Evolutionary conservation across 352 stramenopile species (phyloP), one percentile per base, ranked within the genome.

Genomic region (Halophytophthora polymorphica): DNA sequence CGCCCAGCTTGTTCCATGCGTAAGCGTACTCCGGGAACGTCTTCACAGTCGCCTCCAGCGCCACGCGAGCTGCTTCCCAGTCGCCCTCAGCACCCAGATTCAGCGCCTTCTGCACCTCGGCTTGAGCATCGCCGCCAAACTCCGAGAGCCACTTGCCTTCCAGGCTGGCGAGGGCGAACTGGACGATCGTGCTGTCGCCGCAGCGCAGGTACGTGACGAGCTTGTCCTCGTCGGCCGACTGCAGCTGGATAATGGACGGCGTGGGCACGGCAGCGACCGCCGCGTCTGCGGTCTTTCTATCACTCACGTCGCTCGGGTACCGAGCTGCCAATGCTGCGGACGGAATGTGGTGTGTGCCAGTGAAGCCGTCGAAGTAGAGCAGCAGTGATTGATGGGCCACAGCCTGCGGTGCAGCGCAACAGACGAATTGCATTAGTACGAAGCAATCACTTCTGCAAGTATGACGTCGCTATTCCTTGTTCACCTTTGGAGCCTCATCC

Each of bases 341-440:
- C 11, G 76, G 69, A n/a, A 83, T 44, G 44, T 94, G 74, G 10
- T 73, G 70, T 1, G 71, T 77, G 43, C 71, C 49, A 23, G 69
- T 61, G 46, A 89, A 94, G 2, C 77, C 69, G 50, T 94, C 83
- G 51, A 94, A 94, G 51, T 86, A 86, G 19, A 92, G 57, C 13
- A 93, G 64, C 1, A 90, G 50, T 2, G 65, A 81, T 12, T 77
- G 75, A 39, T 91, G 81, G 39, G 70, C 53, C 23, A 91, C 61
- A 14, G 77, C 55, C 80, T 90, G 31, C 3, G 62, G 19, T 18
- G 6, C 37, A 40, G 13, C 28, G 22, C 17, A 36, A 12, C 11
- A 46, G 41, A 42, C 22, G 39, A 18, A 48, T 51, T 22, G 36
- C 18, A 42, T 6, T 25, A 15, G 39, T 23, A 55, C 33, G 7